A percentile compares a stretch with the other conserved stretches of the same genome.
Evolutionary conservation across 768 basidiomycete species (phyloP).

Genomic region (Psilocybe tampanensis): DNA sequence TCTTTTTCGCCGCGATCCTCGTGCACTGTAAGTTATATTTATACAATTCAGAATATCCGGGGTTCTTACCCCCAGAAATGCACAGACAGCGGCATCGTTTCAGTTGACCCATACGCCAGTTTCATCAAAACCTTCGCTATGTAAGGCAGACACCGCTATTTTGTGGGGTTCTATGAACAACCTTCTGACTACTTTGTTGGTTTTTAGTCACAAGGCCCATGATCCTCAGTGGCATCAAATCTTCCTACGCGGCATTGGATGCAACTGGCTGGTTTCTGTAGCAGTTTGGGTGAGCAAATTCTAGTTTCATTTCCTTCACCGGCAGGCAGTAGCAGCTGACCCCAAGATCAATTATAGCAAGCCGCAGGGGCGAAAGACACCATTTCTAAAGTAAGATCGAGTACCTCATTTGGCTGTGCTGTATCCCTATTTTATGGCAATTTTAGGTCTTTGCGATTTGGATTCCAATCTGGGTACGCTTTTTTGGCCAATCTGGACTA

Average conservation of each 20-base stretch:
- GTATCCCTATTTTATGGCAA: no score
- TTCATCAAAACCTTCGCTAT: constrained; percentile 58
- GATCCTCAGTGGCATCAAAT: constrained; percentile 75
- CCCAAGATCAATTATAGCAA: constrained; percentile 48
- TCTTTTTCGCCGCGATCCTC: constrained; percentile 70
- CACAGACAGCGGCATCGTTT: constrained; percentile 62
- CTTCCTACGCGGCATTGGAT: constrained; percentile 72
- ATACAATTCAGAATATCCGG: neutral
- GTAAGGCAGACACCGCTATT: constrained; percentile 42
- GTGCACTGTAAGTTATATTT: constrained; percentile 54
- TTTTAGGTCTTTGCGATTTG: constrained; percentile 61
- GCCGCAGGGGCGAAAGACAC: constrained; percentile 67
- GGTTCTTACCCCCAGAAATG: neutral
- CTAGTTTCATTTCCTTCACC: neutral
- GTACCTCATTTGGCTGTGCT: neutral
- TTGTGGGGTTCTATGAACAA: neutral
- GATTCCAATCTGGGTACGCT: constrained; percentile 73
- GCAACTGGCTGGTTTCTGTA: constrained; percentile 76
- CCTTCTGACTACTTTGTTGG: neutral
- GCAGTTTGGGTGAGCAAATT: constrained; percentile 65
- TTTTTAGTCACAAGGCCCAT: constrained; percentile 56
- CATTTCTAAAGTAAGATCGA: constrained; percentile 56
- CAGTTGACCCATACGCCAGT: constrained; percentile 54
- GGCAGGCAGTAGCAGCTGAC: neutral
- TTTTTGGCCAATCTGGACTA: neutral